These are phyloP conservation scores for Mantamonas sphyraenae DNA, from an alignment of 78 protist genomes.

Conservation along the genomic window DNA sequence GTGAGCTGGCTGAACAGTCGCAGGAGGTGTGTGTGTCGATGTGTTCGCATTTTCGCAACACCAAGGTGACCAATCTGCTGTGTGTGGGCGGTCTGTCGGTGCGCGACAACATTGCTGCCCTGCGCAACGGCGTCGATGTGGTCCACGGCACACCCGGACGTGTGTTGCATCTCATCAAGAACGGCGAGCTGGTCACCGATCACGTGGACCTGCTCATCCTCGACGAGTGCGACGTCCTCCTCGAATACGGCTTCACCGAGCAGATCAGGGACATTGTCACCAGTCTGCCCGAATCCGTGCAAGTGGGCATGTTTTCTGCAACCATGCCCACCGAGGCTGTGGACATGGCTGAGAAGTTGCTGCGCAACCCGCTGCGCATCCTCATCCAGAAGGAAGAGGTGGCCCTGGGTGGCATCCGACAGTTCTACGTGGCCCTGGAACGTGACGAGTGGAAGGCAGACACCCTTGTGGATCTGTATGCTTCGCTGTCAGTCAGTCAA, in stretches of 20 bases:
- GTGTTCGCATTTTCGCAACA: no score
- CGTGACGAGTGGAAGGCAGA: conserved; percentile 35
- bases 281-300: conserved; percentile 24
- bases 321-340: conserved; percentile 48
- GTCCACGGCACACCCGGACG: conserved; percentile 87
- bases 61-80: no score
- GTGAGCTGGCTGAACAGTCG: conserved; percentile 53
- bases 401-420: conserved; percentile 68
- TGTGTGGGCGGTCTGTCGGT: background rate
- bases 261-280: conserved; percentile 27
- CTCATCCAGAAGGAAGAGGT: conserved; percentile 59
- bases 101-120: background rate
- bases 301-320: conserved; percentile 58
- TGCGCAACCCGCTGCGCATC: conserved; percentile 39
- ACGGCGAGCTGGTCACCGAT: conserved; percentile 12
- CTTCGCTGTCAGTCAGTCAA: conserved; percentile 61
- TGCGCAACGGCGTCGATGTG: conserved; percentile 34
- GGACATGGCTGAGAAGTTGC: conserved; percentile 12
- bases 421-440: conserved; percentile 59
- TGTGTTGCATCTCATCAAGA: conserved; percentile 10
- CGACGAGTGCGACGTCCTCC: conserved; percentile 75
- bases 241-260: conserved; percentile 34
- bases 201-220: conserved; percentile 47
- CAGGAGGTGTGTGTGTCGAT: conserved; percentile 14
- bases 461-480: conserved; percentile 62